These are phyloP conservation scores for Kwoniella newhampshirensis DNA, from an alignment of 768 basidiomycete genomes.

Conservation along the genomic window DNA sequence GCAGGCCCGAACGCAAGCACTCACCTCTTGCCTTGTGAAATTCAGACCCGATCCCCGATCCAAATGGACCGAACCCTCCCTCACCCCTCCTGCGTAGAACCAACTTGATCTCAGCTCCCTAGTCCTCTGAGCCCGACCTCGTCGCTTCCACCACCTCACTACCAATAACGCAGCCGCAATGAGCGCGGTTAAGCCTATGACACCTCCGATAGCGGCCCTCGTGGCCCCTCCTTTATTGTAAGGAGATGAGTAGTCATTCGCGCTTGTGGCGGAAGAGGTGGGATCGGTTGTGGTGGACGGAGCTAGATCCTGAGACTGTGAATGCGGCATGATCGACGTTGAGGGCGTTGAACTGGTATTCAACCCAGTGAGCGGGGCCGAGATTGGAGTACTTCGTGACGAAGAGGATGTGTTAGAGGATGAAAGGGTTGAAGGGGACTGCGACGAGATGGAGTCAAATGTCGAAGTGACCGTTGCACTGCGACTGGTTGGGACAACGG, in stretches of 20 bases:
- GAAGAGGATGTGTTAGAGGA: too few species aligned
- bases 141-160: slow-evolving; percentile 20
- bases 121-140: slow-evolving; percentile 20
- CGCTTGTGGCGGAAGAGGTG: neutral
- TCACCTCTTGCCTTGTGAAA: too few species aligned
- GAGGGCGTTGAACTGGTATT: too few species aligned
- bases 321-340: neutral
- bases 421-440: too few species aligned
- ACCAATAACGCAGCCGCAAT: slow-evolving; percentile 24
- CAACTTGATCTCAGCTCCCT: slow-evolving; percentile 29
- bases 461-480: too few species aligned
- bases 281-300: neutral
- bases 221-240: slow-evolving; percentile 19
- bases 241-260: neutral
- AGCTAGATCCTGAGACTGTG: neutral
- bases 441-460: too few species aligned
- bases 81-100: slow-evolving; percentile 33
- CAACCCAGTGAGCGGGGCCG: too few species aligned
- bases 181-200: slow-evolving; percentile 19
- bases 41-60: too few species aligned
- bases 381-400: too few species aligned
- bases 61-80: neutral
- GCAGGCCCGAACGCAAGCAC: too few species aligned
- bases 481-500: too few species aligned
- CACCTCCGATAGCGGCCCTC: slow-evolving; percentile 30